Evolutionary conservation across 805 yeast genomes (phyloP), one percentile per base, ranked within the genome.

Genomic region (Blastobotrys robertii): DNA sequence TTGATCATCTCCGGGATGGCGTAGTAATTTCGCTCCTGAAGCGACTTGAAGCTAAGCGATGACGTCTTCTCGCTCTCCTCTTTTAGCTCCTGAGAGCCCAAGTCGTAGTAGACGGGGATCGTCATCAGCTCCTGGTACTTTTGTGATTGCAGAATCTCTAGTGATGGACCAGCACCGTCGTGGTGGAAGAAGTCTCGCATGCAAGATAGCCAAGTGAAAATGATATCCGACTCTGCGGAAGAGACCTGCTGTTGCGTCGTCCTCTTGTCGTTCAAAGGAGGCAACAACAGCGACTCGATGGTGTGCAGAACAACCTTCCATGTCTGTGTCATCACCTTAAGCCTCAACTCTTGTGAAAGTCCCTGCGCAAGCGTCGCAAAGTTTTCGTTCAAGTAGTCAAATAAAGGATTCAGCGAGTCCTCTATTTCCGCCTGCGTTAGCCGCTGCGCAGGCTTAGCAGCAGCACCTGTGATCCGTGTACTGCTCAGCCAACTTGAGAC

Each of bases 91-190:
- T 57, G 44, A 0, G 65, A 61, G 6, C 69, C 65, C 39, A 72
- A 65, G 44, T 79, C 84, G 53, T 84, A 83, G 53, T 75, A 76
- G 1, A 72, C 76, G 2, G 86, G 84, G 7, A 84, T 67, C 22
- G 80, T 59, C 47, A 81, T 60, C 16, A 84, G 59, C 34, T 76
- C 72, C 57, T 82, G 84, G 56, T 81, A 85, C 30, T 73, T 71
- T 28, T 70, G 73, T 44, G 75, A 74, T 47, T 78, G 79, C 52
- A 85, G 63, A 6, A 73, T 74, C 47, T 73, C 76, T 28, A 84
- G 51, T 1, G 85, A 73, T 0, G 92, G 92, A 0, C 95, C 95
- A 30, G 79, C 80, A 0, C 94, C 94, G 37, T 74, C 79, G 53
- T 83, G 79, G 58, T 85, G 77, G 63, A 86, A 85, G 56, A 84